phyloP scores from a whole-genome alignment of 2,329 filamentous ascomycete genomes.

The Juglanconis oblonga region DNA sequence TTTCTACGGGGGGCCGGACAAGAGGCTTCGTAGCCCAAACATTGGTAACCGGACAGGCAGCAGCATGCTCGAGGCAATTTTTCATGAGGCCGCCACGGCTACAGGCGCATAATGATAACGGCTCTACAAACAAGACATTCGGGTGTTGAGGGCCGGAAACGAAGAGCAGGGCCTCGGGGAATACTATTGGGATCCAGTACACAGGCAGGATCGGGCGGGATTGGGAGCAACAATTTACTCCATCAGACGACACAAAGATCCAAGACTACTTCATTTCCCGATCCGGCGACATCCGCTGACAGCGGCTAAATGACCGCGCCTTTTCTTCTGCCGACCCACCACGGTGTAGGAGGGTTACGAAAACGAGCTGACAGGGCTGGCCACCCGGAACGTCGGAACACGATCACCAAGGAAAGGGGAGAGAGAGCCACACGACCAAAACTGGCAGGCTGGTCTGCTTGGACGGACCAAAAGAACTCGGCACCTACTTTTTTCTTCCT shows the following conservation, averaged over 20 bases:
- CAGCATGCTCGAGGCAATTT: not conserved
- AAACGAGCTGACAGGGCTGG: constrained; percentile 3
- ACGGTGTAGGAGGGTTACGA: constrained; percentile 2
- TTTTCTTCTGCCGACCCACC: not conserved
- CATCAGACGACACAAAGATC: not conserved
- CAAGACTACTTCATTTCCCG: not conserved
- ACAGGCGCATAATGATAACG: not conserved
- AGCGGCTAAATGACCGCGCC: not conserved
- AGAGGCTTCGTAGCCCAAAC: not conserved
- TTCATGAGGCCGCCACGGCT: not conserved
- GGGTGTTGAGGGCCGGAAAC: too few species aligned
- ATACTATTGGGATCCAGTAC: not conserved
- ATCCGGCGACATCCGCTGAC: not conserved
- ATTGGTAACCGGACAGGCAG: not conserved
- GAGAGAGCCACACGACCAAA: not conserved
- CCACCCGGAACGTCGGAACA: not conserved
- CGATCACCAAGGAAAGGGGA: not conserved
- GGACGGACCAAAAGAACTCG: not conserved
- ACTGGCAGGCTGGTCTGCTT: constrained; percentile 12
- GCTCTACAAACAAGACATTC: not conserved
- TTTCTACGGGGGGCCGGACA: not conserved
- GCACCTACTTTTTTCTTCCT: not conserved
- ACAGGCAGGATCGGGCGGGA: not conserved
- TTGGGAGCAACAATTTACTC: not conserved
- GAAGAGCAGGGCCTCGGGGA: not conserved